These are phyloP conservation scores for Chaetomium sp. DNA, from an alignment of 2,329 filamentous ascomycete genomes.

Conservation along the genomic window DNA sequence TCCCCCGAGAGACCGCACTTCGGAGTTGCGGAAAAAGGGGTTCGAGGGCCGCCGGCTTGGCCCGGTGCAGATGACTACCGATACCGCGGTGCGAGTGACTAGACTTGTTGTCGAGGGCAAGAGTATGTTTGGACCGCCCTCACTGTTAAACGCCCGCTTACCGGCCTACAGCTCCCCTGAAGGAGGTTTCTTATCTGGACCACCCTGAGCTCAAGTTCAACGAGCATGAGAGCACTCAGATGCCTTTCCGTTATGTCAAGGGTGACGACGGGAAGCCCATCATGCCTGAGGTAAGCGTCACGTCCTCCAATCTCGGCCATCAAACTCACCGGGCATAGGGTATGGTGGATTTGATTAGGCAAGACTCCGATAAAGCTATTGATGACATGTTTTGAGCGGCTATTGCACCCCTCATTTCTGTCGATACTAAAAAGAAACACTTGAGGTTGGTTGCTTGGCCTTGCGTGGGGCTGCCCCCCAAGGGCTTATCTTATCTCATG, in stretches of 20 bases:
- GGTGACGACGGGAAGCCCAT: conserved; percentile 68
- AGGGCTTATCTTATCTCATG: conserved; percentile 23
- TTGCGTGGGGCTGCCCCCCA: not conserved
- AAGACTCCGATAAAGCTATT: conserved; percentile 88
- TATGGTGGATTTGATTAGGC: conserved; percentile 89
- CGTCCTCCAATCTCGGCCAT: no score
- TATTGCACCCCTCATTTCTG: not conserved
- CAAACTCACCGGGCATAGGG: conserved; percentile 50
- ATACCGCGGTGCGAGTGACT: conserved; percentile 92
- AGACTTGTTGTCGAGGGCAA: conserved; percentile 80
- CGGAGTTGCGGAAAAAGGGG: conserved; percentile 90
- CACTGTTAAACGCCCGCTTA: no score
- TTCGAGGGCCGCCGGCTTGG: conserved; percentile 83
- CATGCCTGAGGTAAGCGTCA: conserved; percentile 70
- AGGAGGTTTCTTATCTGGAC: conserved; percentile 76
- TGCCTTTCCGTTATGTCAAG: conserved; percentile 96
- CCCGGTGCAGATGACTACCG: conserved; percentile 95
- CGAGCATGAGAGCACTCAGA: conserved; percentile 88
- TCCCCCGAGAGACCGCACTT: conserved; percentile 88
- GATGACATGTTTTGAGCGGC: conserved; percentile 66
- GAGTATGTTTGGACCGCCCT: conserved; percentile 44
- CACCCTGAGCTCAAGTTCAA: conserved; percentile 85
- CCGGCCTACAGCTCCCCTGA: conserved; percentile 56
- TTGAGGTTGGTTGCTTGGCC: no score
- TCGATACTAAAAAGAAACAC: no score